Percentiles rank a stretch among this genome's conserved stretches.
Conservation (phyloP, 768 basidiomycete species). For the Rhizopogon roseolus region DNA sequence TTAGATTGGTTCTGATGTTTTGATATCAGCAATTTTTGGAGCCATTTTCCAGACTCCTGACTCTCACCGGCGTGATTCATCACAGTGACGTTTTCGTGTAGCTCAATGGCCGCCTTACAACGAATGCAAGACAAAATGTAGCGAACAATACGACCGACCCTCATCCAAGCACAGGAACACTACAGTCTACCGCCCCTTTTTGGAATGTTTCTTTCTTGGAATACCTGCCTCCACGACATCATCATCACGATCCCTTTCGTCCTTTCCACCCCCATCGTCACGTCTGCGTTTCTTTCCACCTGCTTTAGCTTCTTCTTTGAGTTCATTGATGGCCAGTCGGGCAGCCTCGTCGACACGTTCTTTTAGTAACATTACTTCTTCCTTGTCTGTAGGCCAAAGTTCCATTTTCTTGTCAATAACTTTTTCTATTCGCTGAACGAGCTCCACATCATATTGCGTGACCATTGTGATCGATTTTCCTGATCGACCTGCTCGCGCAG, state of each 20-base stretch:
- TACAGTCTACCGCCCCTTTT: conserved; percentile 32
- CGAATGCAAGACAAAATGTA: no score
- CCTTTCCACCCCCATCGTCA: conserved; percentile 45
- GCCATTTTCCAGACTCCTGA: no score
- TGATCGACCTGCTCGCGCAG: conserved; percentile 94
- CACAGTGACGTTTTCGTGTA: no score
- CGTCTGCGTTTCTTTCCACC: conserved; percentile 49
- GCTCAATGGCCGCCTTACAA: no score
- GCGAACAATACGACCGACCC: no score
- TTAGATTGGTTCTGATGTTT: no score
- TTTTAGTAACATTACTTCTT: conserved; percentile 81
- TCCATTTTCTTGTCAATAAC: conserved; percentile 93
- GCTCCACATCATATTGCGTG: conserved; percentile 97
- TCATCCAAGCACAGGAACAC: background rate
- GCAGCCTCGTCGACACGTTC: conserved; percentile 90
- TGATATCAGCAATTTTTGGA: no score
- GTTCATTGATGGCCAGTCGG: conserved; percentile 68
- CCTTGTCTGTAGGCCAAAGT: conserved; percentile 79
- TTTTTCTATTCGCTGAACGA: conserved; percentile 90
- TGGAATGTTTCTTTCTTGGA: conserved; percentile 58
- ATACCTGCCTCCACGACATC: conserved; percentile 90
- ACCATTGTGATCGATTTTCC: conserved; percentile 98
- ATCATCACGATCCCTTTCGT: conserved; percentile 88
- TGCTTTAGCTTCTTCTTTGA: conserved; percentile 68
- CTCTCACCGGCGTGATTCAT: no score